A percentile compares a stretch with the other conserved stretches of the same genome.
Conservation (phyloP, 1,139 yeast genomes). For the Starmera stellimalicola region DNA sequence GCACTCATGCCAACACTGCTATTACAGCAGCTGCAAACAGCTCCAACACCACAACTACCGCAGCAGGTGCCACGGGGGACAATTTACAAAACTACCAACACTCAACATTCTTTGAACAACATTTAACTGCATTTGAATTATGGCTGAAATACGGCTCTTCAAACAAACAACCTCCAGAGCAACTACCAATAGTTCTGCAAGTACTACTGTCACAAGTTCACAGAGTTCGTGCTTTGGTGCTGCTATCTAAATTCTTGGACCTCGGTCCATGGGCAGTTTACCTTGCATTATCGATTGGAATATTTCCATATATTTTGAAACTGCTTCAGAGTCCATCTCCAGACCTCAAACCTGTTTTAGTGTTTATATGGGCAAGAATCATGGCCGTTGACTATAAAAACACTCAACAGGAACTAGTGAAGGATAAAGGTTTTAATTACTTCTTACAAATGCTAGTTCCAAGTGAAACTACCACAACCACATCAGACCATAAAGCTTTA, state of each 20-base stretch:
- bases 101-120: constrained; percentile 92
- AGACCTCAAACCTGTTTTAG: constrained; percentile 86
- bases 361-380: constrained; percentile 95
- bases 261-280: constrained; percentile 98
- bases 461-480: constrained; percentile 30
- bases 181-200: constrained; percentile 86
- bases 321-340: constrained; percentile 91
- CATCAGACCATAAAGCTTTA: constrained; percentile 83
- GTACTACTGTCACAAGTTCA: constrained; percentile 91
- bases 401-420: constrained; percentile 86
- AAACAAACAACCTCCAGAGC: constrained; percentile 85
- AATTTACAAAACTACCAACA: constrained; percentile 53
- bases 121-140: constrained; percentile 88
- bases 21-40: neutral
- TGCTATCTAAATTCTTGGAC: constrained; percentile 79
- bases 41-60: constrained; percentile 9
- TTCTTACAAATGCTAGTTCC: constrained; percentile 68
- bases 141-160: constrained; percentile 92
- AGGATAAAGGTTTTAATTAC: constrained; percentile 85
- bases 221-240: constrained; percentile 76
- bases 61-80: constrained; percentile 5
- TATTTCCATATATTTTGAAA: constrained; percentile 89
- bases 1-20: constrained; percentile 2
- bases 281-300: constrained; percentile 85
- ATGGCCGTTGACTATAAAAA: constrained; percentile 91